Base-by-base conservation (phyloP, 495 filamentous ascomycete species). In the Tetracladium marchalianum region DNA sequence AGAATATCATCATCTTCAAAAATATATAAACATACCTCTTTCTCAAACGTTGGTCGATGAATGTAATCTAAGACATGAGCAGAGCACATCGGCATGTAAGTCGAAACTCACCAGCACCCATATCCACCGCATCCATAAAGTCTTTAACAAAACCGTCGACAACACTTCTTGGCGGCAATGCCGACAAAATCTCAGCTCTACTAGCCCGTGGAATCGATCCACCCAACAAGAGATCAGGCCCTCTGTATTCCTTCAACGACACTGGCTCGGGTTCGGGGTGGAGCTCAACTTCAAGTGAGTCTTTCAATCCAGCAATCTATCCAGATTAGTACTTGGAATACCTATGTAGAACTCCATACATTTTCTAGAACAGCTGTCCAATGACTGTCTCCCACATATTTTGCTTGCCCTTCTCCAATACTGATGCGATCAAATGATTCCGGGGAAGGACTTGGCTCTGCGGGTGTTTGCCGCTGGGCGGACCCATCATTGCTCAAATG, bases 281-380 rank as follows among this genome's bases (percentile, higher is more conserved):
- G 3, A 48, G 44, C 4, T 58, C 56, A 13, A 55, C 59, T 11
- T 53, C 57, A n/a, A 61, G 58, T 24, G 33, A 15, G 16, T 52
- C 56, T 42, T 58, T 61, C 11, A 62, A 47, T 18, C 53, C 50
- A 27, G 49, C 50, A 32, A 59, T 62, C 47, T 61, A 46, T 33
- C n/a, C 11, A 44, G 54, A 7, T 59, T 54, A n/a, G 61, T 54
- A 35, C 60, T 31, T 11, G 31, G 61, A 37, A 65, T 62, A 22
- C 41, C 15, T 11, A 22, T 11, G 6, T 24, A 62, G 63, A n/a
- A n/a, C n/a, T n/a, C 44, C 62, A 62, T 35, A 62, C 59, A 41
- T 54, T 56, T 15, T 77, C 68, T 16, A 77, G 51, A 38, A 77
- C 73, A 22, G 74, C 70, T 56, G 72, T 64, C 58, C 72, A 76